Evolutionary conservation across 495 filamentous ascomycete species (phyloP), one percentile per base, ranked within the genome.

Genomic region (Poronia punctata): DNA sequence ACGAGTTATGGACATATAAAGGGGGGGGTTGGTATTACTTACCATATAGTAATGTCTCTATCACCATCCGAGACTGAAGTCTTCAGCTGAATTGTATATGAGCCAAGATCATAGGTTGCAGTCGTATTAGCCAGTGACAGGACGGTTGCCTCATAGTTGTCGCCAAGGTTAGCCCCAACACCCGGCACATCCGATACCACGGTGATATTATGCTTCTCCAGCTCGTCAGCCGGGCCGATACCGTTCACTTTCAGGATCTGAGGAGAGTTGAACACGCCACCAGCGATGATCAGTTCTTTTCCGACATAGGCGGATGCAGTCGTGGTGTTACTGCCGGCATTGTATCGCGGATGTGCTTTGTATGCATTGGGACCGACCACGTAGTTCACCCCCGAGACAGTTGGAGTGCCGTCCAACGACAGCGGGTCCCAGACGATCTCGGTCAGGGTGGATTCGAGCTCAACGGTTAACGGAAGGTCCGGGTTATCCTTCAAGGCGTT

Each of bases 211-310:
- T 68, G 61, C 28, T 67, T 60, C 1, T 54, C 40, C 9, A 78
- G 58, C 32, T 78, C 72, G 0, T 62, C 59, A 6, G 58, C 61
- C 0, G 71, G 64, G 0, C 77, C 76, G 35, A 80, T 69, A 7
- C 75, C 76, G 12, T 64, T 72, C 3, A 73, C 69, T 43, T 76
- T 70, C 7, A 80, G 58, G 11, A 79, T 66, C 27, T 75, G 66
- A 14, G 76, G 75, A 15, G 70, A 67, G 61, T 74, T 76, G 57
- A 76, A 78, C 12, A 71, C 60, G 3, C 76, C 76, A 7, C 64
- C 67, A 1, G 68, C 64, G 23, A 79, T 50, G 32, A 80, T 68
- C 25, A 76, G 65, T 30, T 80, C 75, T 17, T 53, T 58, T 2
- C 44, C 53, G 31, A 56, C 38, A 28, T 50, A 51, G 6, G 40